phyloP scores from a whole-genome alignment of 1,284 basidiomycete genomes.

The Marasmius sp. region DNA sequence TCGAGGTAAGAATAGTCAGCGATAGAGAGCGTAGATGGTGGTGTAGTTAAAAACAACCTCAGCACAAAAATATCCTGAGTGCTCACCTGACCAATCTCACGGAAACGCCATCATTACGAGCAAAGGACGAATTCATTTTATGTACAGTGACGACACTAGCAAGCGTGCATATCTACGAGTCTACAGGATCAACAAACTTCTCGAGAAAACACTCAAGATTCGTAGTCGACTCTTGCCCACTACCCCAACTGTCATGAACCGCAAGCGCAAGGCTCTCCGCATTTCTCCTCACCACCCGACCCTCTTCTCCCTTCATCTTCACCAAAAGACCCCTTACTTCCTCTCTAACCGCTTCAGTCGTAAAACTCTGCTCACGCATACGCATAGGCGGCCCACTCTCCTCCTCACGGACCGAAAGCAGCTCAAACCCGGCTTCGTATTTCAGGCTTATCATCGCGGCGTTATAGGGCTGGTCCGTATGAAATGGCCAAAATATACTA shows the following conservation, averaged over 20 bases:
- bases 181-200: neutral
- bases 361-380: slow-evolving; percentile 5
- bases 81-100: too few species aligned
- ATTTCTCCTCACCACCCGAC: slow-evolving; percentile 8
- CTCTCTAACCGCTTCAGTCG: slow-evolving; percentile 4
- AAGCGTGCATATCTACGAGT: too few species aligned
- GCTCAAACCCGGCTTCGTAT: neutral
- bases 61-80: too few species aligned
- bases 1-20: too few species aligned
- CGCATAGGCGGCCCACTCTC: neutral
- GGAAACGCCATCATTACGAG: too few species aligned
- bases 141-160: too few species aligned
- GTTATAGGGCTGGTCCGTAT: neutral
- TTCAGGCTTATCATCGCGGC: neutral
- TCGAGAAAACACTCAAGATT: slow-evolving; percentile 3
- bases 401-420: neutral
- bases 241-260: slow-evolving; percentile 6
- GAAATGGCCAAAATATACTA: neutral
- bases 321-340: slow-evolving; percentile 7
- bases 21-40: too few species aligned
- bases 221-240: slow-evolving; percentile 2
- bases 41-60: too few species aligned
- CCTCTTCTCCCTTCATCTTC: slow-evolving; percentile 7
- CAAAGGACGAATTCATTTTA: too few species aligned
- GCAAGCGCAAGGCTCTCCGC: neutral